Conservation (phyloP, 108 stramenopile genomes). For the Nitzschia sp. region DNA sequence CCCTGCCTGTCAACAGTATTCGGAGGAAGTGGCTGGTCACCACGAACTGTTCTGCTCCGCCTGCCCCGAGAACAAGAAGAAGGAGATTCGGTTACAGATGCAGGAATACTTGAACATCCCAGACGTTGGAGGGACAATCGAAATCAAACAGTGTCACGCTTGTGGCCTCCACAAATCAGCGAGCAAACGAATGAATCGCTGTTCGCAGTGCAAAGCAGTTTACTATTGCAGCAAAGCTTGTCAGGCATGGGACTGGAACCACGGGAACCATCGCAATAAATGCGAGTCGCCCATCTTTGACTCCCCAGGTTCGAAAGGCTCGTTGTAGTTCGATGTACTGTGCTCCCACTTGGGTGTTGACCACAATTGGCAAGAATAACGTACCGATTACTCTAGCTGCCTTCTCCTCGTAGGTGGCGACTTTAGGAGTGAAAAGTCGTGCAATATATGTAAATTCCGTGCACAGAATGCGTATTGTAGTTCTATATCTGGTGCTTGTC, state of each 20-base stretch:
- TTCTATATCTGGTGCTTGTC: too few relatives aligned
- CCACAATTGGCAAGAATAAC: too few relatives aligned
- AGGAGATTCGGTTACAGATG: constrained; percentile 30
- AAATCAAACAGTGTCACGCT: constrained; percentile 12
- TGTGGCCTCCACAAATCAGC: constrained; percentile 20
- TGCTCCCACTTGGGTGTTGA: too few relatives aligned
- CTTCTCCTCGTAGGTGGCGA: too few relatives aligned
- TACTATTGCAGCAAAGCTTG: constrained; percentile 41
- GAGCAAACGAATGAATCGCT: constrained; percentile 22
- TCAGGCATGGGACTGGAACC: constrained; percentile 38
- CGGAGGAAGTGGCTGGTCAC: constrained; percentile 25
- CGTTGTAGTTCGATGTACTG: too few relatives aligned
- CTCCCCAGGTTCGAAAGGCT: neutral
- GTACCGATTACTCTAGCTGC: too few relatives aligned
- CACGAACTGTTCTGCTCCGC: constrained; percentile 31
- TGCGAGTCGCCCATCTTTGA: constrained; percentile 9
- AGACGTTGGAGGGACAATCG: neutral
- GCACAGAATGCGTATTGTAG: too few relatives aligned
- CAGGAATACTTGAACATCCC: constrained; percentile 33
- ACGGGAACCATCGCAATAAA: constrained; percentile 24
- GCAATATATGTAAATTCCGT: too few relatives aligned
- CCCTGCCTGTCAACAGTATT: constrained; percentile 39
- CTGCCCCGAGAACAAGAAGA: constrained; percentile 33
- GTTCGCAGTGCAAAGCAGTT: constrained; percentile 28
- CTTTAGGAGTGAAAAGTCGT: too few relatives aligned